Percentiles rank a stretch among this genome's conserved stretches.
These are phyloP conservation scores for Aureobasidium musti DNA, from an alignment of 2,329 filamentous ascomycete genomes.

Conservation along the genomic window DNA sequence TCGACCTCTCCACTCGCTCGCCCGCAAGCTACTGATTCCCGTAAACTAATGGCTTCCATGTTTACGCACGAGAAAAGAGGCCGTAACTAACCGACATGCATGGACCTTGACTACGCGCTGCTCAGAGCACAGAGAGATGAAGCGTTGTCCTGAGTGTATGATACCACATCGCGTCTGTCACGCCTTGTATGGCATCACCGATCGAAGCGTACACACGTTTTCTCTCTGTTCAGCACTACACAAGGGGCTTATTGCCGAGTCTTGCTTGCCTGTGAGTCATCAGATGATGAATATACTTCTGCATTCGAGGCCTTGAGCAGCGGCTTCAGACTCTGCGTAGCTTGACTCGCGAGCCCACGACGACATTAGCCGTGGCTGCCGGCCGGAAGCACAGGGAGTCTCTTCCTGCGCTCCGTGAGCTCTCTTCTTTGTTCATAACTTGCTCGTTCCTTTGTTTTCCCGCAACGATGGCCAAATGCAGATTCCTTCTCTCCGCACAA, in stretches of 20 bases:
- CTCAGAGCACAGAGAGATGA: background rate
- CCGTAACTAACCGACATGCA: background rate
- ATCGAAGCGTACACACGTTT: background rate
- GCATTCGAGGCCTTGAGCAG: background rate
- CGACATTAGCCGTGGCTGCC: background rate
- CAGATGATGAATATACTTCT: background rate
- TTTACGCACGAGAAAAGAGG: background rate
- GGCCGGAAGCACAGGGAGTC: conserved; percentile 1
- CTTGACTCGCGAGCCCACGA: conserved; percentile 1
- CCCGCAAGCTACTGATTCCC: background rate
- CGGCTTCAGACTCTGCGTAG: conserved; percentile 1
- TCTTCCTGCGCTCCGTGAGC: conserved; percentile 20
- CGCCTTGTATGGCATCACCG: conserved; percentile 2
- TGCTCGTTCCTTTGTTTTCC: conserved; percentile 16
- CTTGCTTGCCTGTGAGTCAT: conserved; percentile 9
- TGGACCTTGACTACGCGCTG: background rate
- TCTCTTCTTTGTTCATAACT: background rate
- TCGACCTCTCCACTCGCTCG: background rate
- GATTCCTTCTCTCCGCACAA: conserved; percentile 8
- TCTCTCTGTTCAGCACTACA: background rate
- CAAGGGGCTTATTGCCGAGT: background rate
- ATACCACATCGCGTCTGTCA: background rate
- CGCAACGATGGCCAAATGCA: conserved; percentile 6
- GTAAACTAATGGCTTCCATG: background rate
- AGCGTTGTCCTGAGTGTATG: background rate